Conservation (phyloP, 225 moss, liverwort and hornwort species). For the Rhytidiadelphus loreus region DNA sequence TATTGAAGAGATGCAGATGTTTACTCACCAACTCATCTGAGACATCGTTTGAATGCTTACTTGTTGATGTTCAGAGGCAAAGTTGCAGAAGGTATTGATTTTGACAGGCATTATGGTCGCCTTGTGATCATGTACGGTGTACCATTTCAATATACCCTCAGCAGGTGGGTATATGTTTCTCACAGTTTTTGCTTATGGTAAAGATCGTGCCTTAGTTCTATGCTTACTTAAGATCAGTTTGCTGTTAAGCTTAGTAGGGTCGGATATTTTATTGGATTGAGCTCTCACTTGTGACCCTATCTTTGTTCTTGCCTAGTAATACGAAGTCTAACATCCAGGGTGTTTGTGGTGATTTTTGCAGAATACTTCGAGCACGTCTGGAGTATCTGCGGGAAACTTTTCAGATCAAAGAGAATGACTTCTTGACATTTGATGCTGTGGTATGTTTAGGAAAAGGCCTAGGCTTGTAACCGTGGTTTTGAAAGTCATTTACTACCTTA, state of each 20-base stretch:
- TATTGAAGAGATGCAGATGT: background rate
- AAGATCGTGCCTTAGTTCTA: background rate
- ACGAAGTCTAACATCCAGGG: background rate
- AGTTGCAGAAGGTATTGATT: conserved; percentile 99
- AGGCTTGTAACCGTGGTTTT: background rate
- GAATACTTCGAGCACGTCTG: conserved; percentile 78
- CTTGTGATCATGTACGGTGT: conserved; percentile 99
- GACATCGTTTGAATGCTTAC: background rate
- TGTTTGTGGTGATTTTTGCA: background rate
- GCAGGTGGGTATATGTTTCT: conserved; percentile 44
- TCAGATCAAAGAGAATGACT: conserved; percentile 97
- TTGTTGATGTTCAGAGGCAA: conserved; percentile 59
- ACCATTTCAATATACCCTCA: conserved; percentile 96
- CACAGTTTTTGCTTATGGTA: background rate
- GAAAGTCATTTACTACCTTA: background rate
- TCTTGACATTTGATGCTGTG: conserved; percentile 98
- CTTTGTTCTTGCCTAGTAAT: background rate
- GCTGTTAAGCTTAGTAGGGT: background rate
- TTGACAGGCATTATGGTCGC: conserved; percentile 95
- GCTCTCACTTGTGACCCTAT: background rate
- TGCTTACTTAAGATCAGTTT: background rate
- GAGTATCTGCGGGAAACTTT: conserved; percentile 96
- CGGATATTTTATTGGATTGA: background rate
- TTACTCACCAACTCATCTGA: background rate
- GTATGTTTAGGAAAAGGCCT: conserved; percentile 23